Conservation (phyloP, 805 yeast genomes). For the Komagataella populi region DNA sequence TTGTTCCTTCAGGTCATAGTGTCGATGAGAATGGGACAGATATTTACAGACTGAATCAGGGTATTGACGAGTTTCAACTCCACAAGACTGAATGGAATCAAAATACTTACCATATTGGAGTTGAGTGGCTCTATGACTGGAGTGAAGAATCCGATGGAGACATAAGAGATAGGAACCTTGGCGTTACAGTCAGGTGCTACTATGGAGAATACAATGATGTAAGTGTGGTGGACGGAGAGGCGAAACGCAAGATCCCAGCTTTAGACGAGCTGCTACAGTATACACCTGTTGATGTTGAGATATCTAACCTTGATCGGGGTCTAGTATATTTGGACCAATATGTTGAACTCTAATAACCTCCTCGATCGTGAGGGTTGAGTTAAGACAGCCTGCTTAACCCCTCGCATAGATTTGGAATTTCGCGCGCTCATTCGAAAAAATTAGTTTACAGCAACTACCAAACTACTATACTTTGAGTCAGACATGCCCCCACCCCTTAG, state of each 20-base stretch:
- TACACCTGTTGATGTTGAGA: constrained; percentile 50
- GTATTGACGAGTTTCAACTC: constrained; percentile 50
- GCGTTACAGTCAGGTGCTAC: constrained; percentile 49
- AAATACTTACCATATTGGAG: constrained; percentile 38
- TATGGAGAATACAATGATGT: constrained; percentile 64
- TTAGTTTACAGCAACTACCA: background rate
- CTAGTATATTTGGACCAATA: constrained; percentile 25
- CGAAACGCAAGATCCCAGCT: constrained; percentile 44
- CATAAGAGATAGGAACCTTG: constrained; percentile 25
- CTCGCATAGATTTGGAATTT: background rate
- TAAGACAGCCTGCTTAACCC: background rate
- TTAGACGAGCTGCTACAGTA: constrained; percentile 56
- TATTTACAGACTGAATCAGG: constrained; percentile 38
- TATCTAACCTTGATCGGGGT: constrained; percentile 57
- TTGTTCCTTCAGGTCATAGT: constrained; percentile 32
- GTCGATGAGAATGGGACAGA: constrained; percentile 18
- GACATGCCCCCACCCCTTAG: background rate
- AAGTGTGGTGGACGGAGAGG: constrained; percentile 23
- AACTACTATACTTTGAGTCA: background rate
- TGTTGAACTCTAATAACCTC: background rate
- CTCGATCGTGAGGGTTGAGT: background rate
- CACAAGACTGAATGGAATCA: constrained; percentile 53
- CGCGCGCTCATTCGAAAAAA: background rate
- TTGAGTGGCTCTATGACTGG: constrained; percentile 56
- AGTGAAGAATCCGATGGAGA: constrained; percentile 15